Evolutionary conservation across 78 protist genomes (phyloP), one percentile per base, ranked within the genome.

Genomic region (Guillardia theta): DNA sequence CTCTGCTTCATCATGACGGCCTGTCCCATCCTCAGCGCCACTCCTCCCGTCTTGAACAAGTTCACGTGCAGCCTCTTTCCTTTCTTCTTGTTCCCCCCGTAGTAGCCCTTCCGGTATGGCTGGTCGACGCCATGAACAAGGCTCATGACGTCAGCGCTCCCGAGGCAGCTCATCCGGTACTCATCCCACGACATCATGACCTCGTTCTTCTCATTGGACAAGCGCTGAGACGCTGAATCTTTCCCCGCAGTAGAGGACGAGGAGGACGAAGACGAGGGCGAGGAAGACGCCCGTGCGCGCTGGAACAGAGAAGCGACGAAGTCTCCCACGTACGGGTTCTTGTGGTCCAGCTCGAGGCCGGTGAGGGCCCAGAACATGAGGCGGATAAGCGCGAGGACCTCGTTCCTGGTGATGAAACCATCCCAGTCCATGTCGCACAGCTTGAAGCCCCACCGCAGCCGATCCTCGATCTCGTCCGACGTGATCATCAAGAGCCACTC

Each of bases 361-460:
- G 90, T 78, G 50, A 78, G 90, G 50, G 44, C 90, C 0, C 44
- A 18, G 48, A 78, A 78, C 90, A 78, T 78, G 48, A 18, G 8
- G 8, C 41, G 10, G 45, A 78, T 18, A 10, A 78, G 48, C 33
- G 90, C 45, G 0, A 50, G 39, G 90, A 78, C 90, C 48, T 78
- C 90, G 24, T 12, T 36, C 18, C 24, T 37, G 90, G 18, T 36
- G 90, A 36, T 30, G 33, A 10, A n/a, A 18, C 90, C 90, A 30
- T 37, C 48, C 53, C 50, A 46, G 39, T 43, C 50, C 9, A 30
- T 43, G 90, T 78, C 90, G 90, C 90, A 78, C 45, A 78, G 37
- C 44, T 78, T 12, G 48, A 78, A 78, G 48, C 90, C 90, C 90
- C 90, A 78, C 90, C 90, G 83, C 83, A 70, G 83, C 45, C 83